Evolutionary conservation across 2,329 filamentous ascomycete species (phyloP).

Genomic region (Pseudocercospora vitis): DNA sequence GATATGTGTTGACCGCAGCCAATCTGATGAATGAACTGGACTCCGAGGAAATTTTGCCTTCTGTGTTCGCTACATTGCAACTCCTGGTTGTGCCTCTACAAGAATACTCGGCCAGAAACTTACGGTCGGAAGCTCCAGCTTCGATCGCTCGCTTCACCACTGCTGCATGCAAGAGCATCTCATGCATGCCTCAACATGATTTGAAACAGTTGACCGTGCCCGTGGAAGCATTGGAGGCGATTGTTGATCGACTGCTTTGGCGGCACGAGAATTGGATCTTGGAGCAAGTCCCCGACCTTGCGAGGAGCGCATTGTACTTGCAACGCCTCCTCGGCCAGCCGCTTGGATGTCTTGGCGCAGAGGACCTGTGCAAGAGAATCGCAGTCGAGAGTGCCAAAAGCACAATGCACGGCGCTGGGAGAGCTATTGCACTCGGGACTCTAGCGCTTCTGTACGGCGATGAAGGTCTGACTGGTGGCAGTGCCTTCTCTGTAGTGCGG

Average conservation of each 20-base stretch:
- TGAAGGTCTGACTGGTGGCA: constrained; percentile 22
- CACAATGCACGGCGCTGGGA: constrained; percentile 43
- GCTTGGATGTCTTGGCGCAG: constrained; percentile 27
- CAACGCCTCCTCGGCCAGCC: constrained; percentile 14
- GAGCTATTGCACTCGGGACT: constrained; percentile 48
- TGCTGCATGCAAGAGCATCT: constrained; percentile 24
- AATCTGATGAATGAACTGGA: constrained; percentile 5
- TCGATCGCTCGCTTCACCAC: constrained; percentile 27
- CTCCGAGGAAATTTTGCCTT: not conserved
- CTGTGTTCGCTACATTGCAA: not conserved
- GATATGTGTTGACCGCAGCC: constrained; percentile 20
- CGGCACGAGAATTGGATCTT: constrained; percentile 34
- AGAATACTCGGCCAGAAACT: constrained; percentile 29
- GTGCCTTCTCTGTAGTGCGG: constrained; percentile 33
- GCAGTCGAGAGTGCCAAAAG: constrained; percentile 41
- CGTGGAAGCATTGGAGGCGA: constrained; percentile 23
- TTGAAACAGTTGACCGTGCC: no score
- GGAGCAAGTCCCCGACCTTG: constrained; percentile 27
- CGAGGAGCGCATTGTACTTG: constrained; percentile 19
- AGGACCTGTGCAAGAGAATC: constrained; percentile 25
- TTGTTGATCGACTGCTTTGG: constrained; percentile 30
- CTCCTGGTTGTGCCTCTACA: constrained; percentile 14
- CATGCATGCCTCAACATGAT: not conserved
- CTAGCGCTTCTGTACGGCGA: constrained; percentile 22
- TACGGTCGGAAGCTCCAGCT: constrained; percentile 35